Percentiles rank a stretch among this genome's conserved stretches.
Conservation (phyloP, 2,329 filamentous ascomycete species). For the Venturia carpophila region DNA sequence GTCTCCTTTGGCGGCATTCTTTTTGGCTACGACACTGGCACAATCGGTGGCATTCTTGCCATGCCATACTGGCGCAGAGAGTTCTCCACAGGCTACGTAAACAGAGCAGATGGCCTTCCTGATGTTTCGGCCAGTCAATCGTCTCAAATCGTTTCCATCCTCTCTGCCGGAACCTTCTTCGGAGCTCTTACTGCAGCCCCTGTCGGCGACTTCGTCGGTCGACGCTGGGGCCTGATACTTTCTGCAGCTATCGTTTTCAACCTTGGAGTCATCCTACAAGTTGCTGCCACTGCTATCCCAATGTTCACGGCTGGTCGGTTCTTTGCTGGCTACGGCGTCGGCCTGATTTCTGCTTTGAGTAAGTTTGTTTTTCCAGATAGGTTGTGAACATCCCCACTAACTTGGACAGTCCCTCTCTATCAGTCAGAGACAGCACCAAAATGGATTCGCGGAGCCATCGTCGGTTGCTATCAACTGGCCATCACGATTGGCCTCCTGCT, state of each 20-base stretch:
- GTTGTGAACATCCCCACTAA: conserved; percentile 40
- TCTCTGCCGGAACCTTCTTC: conserved; percentile 71
- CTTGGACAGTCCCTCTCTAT: conserved; percentile 47
- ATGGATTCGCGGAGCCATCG: conserved; percentile 70
- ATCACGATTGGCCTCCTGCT: conserved; percentile 72
- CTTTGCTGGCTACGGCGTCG: conserved; percentile 58
- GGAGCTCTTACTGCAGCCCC: conserved; percentile 63
- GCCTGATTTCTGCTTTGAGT: conserved; percentile 12
- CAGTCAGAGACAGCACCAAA: conserved; percentile 41
- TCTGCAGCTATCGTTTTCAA: conserved; percentile 60
- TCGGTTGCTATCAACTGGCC: conserved; percentile 63
- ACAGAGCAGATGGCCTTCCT: conserved; percentile 10
- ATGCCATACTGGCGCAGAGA: conserved; percentile 14
- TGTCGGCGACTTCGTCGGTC: conserved; percentile 65
- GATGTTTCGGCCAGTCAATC: conserved; percentile 26
- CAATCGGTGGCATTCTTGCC: conserved; percentile 58
- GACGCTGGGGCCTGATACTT: conserved; percentile 60
- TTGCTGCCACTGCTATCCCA: conserved; percentile 51
- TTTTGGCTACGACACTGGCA: conserved; percentile 56
- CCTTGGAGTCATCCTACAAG: conserved; percentile 49
- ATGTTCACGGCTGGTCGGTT: conserved; percentile 58
- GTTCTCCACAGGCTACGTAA: conserved; percentile 12
- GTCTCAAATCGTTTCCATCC: conserved; percentile 63
- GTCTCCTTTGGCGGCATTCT: conserved; percentile 53
- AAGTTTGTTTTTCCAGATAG: background rate